Percentiles rank a stretch among this genome's conserved stretches.
Evolutionary conservation across 169 alveolate species (phyloP).

Genomic region (Neospora caninum): DNA sequence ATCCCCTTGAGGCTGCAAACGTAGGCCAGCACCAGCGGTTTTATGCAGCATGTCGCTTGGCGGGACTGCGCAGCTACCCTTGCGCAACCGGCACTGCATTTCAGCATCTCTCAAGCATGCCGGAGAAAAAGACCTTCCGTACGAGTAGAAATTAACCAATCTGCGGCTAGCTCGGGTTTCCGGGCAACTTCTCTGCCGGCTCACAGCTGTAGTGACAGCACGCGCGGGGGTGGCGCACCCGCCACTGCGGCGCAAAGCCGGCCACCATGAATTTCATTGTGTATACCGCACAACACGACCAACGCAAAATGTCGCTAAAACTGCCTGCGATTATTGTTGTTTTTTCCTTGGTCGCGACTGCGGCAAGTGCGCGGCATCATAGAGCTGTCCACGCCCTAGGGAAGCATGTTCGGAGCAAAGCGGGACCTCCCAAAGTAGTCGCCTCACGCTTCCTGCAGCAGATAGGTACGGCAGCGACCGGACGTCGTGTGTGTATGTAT

Average conservation of each 20-base stretch:
- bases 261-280: not conserved
- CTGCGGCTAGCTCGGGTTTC: too few relatives aligned
- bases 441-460: not conserved
- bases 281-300: not conserved
- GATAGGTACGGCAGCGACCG: not conserved
- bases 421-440: not conserved
- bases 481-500: not conserved
- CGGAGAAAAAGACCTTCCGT: too few relatives aligned
- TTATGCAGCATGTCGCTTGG: too few relatives aligned
- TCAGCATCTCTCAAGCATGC: too few relatives aligned
- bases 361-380: constrained; percentile 11
- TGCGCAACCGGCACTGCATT: too few relatives aligned
- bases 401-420: constrained; percentile 4
- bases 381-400: not conserved
- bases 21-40: too few relatives aligned
- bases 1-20: too few relatives aligned
- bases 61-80: too few relatives aligned
- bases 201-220: not conserved
- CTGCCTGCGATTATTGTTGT: not conserved
- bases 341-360: not conserved
- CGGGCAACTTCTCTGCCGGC: too few relatives aligned
- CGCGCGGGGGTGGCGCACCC: not conserved
- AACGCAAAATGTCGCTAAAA: not conserved
- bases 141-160: too few relatives aligned
- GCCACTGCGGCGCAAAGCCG: not conserved